These are phyloP conservation scores for Limonium bicolor DNA, from an alignment of 148 eudicot genomes.

Conservation along the genomic window DNA sequence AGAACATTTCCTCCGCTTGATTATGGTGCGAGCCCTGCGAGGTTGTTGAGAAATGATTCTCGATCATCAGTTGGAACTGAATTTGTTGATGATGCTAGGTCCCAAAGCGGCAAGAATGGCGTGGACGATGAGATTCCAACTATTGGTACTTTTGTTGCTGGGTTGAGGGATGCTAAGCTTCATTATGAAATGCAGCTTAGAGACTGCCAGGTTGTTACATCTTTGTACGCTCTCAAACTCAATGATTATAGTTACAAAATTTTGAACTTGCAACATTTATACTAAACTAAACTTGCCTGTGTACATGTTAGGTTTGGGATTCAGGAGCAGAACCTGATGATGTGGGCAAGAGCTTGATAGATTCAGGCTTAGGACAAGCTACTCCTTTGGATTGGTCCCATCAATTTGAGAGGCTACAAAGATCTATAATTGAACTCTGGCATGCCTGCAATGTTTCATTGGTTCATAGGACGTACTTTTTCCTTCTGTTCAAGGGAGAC, in stretches of 20 bases:
- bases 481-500: slow-evolving; percentile 75
- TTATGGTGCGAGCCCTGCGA: slow-evolving; percentile 30
- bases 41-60: slow-evolving; percentile 51
- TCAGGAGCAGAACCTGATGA: slow-evolving; percentile 16
- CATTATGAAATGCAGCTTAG: slow-evolving; percentile 47
- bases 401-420: slow-evolving; percentile 46
- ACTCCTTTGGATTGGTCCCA: slow-evolving; percentile 38
- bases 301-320: slow-evolving; percentile 22
- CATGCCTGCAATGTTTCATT: slow-evolving; percentile 61
- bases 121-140: slow-evolving; percentile 70
- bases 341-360: slow-evolving; percentile 26
- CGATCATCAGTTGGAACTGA: slow-evolving; percentile 51
- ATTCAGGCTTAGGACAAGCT: slow-evolving; percentile 21
- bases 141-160: slow-evolving; percentile 65
- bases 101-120: slow-evolving; percentile 18
- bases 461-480: slow-evolving; percentile 89
- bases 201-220: slow-evolving; percentile 36
- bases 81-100: slow-evolving; percentile 28
- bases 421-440: slow-evolving; percentile 74
- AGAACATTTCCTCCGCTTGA: slow-evolving; percentile 31
- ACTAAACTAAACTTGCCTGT: not conserved
- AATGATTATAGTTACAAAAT: not conserved
- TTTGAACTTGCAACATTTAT: not conserved
- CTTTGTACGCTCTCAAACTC: not conserved
- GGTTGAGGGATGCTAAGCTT: slow-evolving; percentile 72